Evolutionary conservation across 2,329 filamentous ascomycete genomes (phyloP), one percentile per base, ranked within the genome.

Genomic region (Scedosporium minutisporum): DNA sequence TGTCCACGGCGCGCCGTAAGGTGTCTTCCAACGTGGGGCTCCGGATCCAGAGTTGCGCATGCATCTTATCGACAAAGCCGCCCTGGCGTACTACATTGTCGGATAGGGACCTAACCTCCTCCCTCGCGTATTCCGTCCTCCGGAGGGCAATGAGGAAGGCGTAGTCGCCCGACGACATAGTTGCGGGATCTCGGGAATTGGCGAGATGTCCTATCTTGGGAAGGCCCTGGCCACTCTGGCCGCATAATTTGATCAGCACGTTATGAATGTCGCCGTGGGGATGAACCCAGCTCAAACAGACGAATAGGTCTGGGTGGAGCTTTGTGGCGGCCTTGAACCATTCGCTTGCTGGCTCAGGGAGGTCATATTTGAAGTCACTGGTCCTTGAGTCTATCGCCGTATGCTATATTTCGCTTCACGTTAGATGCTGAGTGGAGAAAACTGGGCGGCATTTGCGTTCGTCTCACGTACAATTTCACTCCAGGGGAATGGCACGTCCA

Each of bases 11-110:
- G 6, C 75, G 71, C 1, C 64, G 27, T 1, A 79, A 55, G 0
- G 75, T 79, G 1, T 71, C 73, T 1, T 68, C 61, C 0, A 73
- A 57, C 2, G 71, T 68, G 0, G 76, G 75, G 38, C 73, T 73
- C 10, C 72, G 69, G n/a, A 77, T 72, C 76, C 76, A 78, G 42
- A 75, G 70, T 58, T 72, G 68, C 0, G 57, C 60, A 57, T 72
- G 67, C 75, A 78, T 78, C 68, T 78, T 78, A 38, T 74, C 69
- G 60, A 74, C 69, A 61, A 78, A 78, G 14, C 65, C 62, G 16
- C 67, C 66, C 64, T 78, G 76, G 1, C 76, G 73, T 10, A 67
- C 61, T 42, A 78, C 74, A 21, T 72, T 72, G 16, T 69, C 71
- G 1, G 67, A 60, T 7, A 61, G 16, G 18, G 42, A 23, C 21